Base-by-base conservation (phyloP, 2,329 filamentous ascomycete genomes). In the Dendrostoma leiphaemia region DNA sequence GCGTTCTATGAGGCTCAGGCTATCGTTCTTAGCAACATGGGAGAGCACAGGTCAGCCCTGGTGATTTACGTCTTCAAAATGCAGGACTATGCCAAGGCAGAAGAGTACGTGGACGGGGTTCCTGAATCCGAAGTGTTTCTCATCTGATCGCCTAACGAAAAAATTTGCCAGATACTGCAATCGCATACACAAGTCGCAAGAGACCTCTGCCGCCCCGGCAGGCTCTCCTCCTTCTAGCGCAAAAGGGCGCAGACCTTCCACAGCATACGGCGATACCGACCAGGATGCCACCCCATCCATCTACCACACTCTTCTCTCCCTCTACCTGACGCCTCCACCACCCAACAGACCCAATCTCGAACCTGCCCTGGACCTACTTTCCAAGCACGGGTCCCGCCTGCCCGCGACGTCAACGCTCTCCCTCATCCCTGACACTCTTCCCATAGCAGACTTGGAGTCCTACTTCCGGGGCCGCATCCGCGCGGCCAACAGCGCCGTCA, bases 21-120 rank as follows among this genome's bases (percentile, higher is more conserved):
- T 6, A 87, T 97, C 41, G 86, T 97, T 19, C 82, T 97, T 35
- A 91, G 90, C 70, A 95, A 94, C 63, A 96, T 97, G 90, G 91
- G 90, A 6, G 88, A 93, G 63, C 92, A 99, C 73, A 92, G 91
- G 67, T 91, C 97, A 71, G 94, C 94, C 0, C 75, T 99, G n/a
- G 89, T 94, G 67, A 96, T 99, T 49, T 99, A 96, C 68, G 93
- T 97, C 26, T 99, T 97, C 73, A 94, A 93, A 69, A 83, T 99
- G 69, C 77, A 89, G 61, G 88, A 96, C 68, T 93, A 90, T 59
- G 76, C 75, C 12, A 97, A 96, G 71, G 94, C 94, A 29, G 94
- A 99, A 80, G 91, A 96, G 87, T 96, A 75, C 58, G 85, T 77
- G 32, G 69, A 66, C 44, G 13, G 26, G 23, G 50, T 48, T 21